A percentile compares a stretch with the other conserved stretches of the same genome.
Evolutionary conservation across 768 basidiomycete genomes (phyloP).

Genomic region (Tylopilus cervinicoccineus): DNA sequence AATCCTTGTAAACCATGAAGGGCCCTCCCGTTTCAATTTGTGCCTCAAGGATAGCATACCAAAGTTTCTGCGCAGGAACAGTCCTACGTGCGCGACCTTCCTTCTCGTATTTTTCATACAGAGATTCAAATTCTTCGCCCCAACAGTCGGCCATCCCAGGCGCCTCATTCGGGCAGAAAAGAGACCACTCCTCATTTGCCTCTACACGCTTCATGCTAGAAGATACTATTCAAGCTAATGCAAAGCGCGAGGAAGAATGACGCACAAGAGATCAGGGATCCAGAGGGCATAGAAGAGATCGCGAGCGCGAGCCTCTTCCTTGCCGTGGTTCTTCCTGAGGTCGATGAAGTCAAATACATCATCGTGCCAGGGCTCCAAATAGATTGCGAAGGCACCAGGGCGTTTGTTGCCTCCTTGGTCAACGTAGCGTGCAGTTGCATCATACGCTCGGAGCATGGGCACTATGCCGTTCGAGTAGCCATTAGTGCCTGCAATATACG

Average conservation of each 20-base stretch:
- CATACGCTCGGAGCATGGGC: conserved; percentile 97
- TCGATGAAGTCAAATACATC: conserved; percentile 98
- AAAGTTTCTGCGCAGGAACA: conserved; percentile 93
- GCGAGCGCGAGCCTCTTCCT: conserved; percentile 94
- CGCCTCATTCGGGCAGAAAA: conserved; percentile 98
- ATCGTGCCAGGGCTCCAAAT: conserved; percentile 98
- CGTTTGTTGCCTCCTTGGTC: conserved; percentile 99
- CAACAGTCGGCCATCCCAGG: conserved; percentile 85
- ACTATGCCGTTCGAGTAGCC: conserved; percentile 99
- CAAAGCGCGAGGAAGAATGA: background rate
- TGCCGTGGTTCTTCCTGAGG: conserved; percentile 97
- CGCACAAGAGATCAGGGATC: conserved; percentile 95
- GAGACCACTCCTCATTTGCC: conserved; percentile 81
- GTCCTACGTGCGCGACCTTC: conserved; percentile 84
- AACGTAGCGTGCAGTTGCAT: conserved; percentile 97
- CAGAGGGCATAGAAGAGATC: conserved; percentile 98
- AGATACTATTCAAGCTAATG: background rate
- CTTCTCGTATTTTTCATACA: conserved; percentile 84
- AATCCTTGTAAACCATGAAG: conserved; percentile 99
- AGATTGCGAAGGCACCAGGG: conserved; percentile 97
- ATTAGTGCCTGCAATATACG: conserved; percentile 98
- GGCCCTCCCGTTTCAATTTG: conserved; percentile 99
- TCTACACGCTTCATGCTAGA: conserved; percentile 96
- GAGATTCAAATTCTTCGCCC: conserved; percentile 82
- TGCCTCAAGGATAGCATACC: conserved; percentile 95